A percentile compares a stretch with the other conserved stretches of the same genome.
Conservation (phyloP, 169 alveolate species). For the Plasmodium fragile region DNA sequence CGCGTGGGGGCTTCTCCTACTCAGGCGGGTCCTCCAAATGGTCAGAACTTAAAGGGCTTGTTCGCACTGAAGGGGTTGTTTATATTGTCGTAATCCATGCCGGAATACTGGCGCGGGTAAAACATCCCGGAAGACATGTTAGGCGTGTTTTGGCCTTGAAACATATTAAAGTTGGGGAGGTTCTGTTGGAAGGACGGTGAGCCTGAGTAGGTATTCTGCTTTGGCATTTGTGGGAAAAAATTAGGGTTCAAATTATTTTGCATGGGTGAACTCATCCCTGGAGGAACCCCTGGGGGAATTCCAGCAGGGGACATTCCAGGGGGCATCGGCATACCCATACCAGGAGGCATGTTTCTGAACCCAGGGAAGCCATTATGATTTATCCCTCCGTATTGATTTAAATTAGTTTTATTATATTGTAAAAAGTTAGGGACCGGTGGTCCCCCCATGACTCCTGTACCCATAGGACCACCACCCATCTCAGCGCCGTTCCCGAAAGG, state of each 20-base stretch:
- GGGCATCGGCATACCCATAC: background rate
- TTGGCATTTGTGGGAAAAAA: conserved; percentile 54
- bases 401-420: conserved; percentile 36
- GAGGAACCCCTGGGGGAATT: background rate
- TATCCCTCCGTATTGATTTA: conserved; percentile 9
- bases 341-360: conserved; percentile 20
- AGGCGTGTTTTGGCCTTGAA: conserved; percentile 15
- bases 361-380: background rate
- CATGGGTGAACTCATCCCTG: conserved; percentile 13
- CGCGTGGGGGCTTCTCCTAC: background rate
- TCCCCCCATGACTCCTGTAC: conserved; percentile 4
- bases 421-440: conserved; percentile 14
- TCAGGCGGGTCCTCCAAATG: background rate
- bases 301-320: conserved; percentile 13
- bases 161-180: conserved; percentile 5
- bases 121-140: conserved; percentile 9
- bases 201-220: conserved; percentile 41
- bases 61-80: conserved; percentile 45
- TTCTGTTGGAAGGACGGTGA: conserved; percentile 24
- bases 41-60: conserved; percentile 31
- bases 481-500: conserved; percentile 20
- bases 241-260: conserved; percentile 20
- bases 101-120: conserved; percentile 21
- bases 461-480: conserved; percentile 6
- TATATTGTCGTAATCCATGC: conserved; percentile 1